Base-by-base conservation (phyloP, 1,284 basidiomycete species). In the Tilletia walkeri region DNA sequence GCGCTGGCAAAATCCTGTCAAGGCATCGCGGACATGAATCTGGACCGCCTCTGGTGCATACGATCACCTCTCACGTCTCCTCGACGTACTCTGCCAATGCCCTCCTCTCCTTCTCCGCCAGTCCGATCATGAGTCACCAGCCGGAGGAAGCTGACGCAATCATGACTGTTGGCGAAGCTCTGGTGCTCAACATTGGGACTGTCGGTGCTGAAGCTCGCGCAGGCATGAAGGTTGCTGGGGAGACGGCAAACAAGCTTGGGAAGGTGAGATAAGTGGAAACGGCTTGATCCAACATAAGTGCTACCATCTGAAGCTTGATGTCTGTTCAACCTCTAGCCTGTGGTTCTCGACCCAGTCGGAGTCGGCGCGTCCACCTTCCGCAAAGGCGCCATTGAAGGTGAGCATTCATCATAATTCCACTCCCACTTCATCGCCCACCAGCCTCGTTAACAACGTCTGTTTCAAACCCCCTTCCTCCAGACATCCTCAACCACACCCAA, bases 291-390 rank as follows among this genome's bases (percentile, higher is more conserved):
- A 45, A 14, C 41, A 45, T 45, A 7, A 45, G 12, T 36, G 10
- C 88, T 89, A 2, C 82, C 83, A 69, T 86, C 86, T 72, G 92
- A 92, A 9, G 95, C 95, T 79, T 80, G 86, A n/a, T 24, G 18
- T 53, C n/a, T 18, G 2, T 18, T 59, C 38, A 49, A 88, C 69
- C 86, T 87, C 75, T 94, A 91, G 80, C 94, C 94, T 2, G 85
- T 97, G 3, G 87, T 98, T 0, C 93, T 96, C 75, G 95, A 98
- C 84, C 95, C 95, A 1, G 95, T 98, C 4, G 95, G 94, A 3
- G 89, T 95, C 0, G 94, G 94, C 5, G 94, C 95, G 0, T 92
- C 92, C 3, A 76, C 84, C 1, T 93, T 89, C 82, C 87, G 95
- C 50, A 88, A 88, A 74, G 84, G 86, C 18, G 88, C 87, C 0